Evolutionary conservation across 129 eudicot genomes (phyloP), one percentile per base, ranked within the genome.

Genomic region (Pseudognaphalium luteoalbum): DNA sequence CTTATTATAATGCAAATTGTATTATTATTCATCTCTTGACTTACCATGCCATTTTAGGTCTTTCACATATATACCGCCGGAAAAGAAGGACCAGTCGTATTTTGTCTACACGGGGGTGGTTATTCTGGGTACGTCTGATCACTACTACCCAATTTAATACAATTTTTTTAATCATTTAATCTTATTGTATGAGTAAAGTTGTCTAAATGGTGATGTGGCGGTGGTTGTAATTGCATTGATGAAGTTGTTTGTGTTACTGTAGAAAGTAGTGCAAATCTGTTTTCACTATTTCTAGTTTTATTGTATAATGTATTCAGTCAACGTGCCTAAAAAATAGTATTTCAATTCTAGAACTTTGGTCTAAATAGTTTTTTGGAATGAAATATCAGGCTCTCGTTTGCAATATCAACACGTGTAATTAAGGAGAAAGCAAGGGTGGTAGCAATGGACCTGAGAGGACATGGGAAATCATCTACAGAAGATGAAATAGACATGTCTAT

Each of bases 41-140:
- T 22, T 75, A 62, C 60, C 33, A 7, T 77, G 77, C 69, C 67
- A 58, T 12, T 85, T 71, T 80, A 94, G 98, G 93, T 94, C 51
- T 94, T 94, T 80, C 99, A 94, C 83, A 66, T 94, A 62, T 94
- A 91, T 75, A 86, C 84, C 70, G 99, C 97, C 65, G 99, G 99
- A 73, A 80, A 81, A 12, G 93, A 89, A 75, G 99, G 99, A 16
- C 99, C 99, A 2, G 94, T 94, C 78, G 86, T 94, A 41, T 91
- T 94, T 77, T 94, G 94, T 86, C 88, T 94, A 52, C 99, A 94
- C 77, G 99, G 99, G 50, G 97, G 99, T 22, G 99, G 99, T 72
- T 91, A 86, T 85, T 81, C 92, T 68, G 99, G 99, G 98, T 94
- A 87, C 56, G 76, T 67, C 61, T 61, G 47, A 41, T 81, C 61